A percentile compares a stretch with the other conserved stretches of the same genome.
These are phyloP conservation scores for Collybia sp. DNA, from an alignment of 768 basidiomycete species.

Conservation along the genomic window DNA sequence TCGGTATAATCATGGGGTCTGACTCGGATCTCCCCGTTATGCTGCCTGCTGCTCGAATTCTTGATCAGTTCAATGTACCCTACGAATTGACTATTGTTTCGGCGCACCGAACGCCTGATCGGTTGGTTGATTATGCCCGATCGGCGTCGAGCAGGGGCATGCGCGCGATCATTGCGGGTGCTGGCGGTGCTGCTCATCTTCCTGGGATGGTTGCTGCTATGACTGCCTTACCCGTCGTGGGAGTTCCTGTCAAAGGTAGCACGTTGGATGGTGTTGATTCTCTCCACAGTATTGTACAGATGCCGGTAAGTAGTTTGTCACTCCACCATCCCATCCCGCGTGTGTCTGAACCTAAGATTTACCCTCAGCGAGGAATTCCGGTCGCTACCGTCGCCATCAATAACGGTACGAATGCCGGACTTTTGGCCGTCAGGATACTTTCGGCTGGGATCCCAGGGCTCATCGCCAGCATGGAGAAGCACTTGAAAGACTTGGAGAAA, in stretches of 20 bases:
- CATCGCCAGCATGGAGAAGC: slow-evolving; percentile 63
- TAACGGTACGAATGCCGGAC: slow-evolving; percentile 88
- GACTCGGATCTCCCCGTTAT: slow-evolving; percentile 97
- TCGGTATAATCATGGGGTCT: slow-evolving; percentile 97
- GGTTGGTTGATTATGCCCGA: slow-evolving; percentile 79
- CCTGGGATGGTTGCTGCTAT: slow-evolving; percentile 98
- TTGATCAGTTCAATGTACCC: slow-evolving; percentile 78
- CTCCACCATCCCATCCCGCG: background rate
- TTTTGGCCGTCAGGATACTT: slow-evolving; percentile 90
- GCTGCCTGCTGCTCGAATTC: slow-evolving; percentile 81
- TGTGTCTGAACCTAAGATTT: background rate
- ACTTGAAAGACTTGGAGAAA: slow-evolving; percentile 60
- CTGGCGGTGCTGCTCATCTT: slow-evolving; percentile 97
- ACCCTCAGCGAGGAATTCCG: slow-evolving; percentile 82
- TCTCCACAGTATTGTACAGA: slow-evolving; percentile 96
- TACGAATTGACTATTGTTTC: slow-evolving; percentile 96
- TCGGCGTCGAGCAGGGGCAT: slow-evolving; percentile 65
- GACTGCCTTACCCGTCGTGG: slow-evolving; percentile 89
- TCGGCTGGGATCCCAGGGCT: slow-evolving; percentile 68
- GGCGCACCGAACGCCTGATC: slow-evolving; percentile 90
- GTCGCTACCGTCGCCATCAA: slow-evolving; percentile 98
- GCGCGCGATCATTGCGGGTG: slow-evolving; percentile 85
- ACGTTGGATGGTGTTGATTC: slow-evolving; percentile 94
- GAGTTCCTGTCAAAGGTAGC: slow-evolving; percentile 96
- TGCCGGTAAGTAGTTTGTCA: slow-evolving; percentile 71